Conservation (phyloP, 225 moss, liverwort and hornwort genomes). For the Rhytidiadelphus loreus region DNA sequence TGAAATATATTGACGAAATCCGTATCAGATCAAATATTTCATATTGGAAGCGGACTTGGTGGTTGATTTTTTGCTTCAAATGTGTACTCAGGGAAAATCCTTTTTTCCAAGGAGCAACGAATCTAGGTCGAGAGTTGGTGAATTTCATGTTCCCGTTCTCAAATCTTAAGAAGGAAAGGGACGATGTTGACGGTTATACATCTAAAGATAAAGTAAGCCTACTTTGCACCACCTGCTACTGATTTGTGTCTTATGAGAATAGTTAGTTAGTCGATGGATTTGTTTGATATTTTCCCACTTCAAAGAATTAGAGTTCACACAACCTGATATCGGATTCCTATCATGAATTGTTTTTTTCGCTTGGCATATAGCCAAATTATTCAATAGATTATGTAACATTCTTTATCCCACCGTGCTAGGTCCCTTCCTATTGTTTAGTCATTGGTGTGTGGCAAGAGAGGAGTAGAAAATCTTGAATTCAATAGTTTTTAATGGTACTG, state of each 20-base stretch:
- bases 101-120: constrained; percentile 30
- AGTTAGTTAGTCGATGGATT: not conserved
- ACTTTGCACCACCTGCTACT: not conserved
- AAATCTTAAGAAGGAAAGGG: constrained; percentile 35
- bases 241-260: not conserved
- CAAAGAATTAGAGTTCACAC: not conserved
- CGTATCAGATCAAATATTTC: not conserved
- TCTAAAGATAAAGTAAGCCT: constrained; percentile 18
- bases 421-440: not conserved
- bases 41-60: not conserved
- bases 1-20: not conserved
- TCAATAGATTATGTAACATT: not conserved
- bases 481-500: not conserved
- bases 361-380: not conserved
- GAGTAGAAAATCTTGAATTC: not conserved
- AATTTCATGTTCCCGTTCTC: constrained; percentile 44
- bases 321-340: not conserved
- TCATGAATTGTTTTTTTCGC: not conserved
- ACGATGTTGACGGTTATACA: constrained; percentile 1
- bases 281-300: not conserved
- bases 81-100: constrained; percentile 7
- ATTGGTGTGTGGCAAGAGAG: not conserved
- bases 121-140: constrained; percentile 31
- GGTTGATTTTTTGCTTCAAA: not conserved
- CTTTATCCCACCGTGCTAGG: not conserved